These are phyloP conservation scores for Inonotus hispidus DNA, from an alignment of 1,284 basidiomycete genomes.

Conservation along the genomic window DNA sequence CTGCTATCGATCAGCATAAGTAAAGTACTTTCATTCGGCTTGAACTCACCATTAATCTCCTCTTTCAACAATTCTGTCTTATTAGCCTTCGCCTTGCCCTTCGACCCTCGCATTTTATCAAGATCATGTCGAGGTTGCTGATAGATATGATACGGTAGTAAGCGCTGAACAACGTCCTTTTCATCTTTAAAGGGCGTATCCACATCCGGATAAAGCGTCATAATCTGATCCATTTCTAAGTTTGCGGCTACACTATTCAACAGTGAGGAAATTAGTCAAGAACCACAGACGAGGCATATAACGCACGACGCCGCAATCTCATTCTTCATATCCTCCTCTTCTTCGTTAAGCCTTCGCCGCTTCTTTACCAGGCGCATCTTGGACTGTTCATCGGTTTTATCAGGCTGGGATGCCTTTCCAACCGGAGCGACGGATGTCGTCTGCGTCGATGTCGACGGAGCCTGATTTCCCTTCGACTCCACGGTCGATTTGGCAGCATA, in stretches of 20 bases:
- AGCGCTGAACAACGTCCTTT: conserved; percentile 54
- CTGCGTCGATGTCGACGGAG: neutral
- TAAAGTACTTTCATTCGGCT: conserved; percentile 7
- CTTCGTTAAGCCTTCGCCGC: conserved; percentile 12
- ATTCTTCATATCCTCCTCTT: conserved; percentile 14
- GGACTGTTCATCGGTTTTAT: neutral
- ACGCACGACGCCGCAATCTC: conserved; percentile 12
- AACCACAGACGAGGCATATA: neutral
- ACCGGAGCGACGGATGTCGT: neutral
- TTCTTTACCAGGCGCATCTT: neutral
- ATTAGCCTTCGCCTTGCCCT: conserved; percentile 54
- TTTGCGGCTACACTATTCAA: conserved; percentile 45
- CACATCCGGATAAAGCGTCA: conserved; percentile 55
- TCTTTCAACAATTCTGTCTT: conserved; percentile 30
- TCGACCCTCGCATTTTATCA: conserved; percentile 31
- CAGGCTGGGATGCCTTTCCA: neutral
- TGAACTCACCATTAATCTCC: conserved; percentile 51
- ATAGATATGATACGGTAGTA: conserved; percentile 73
- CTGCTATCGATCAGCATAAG: conserved; percentile 30
- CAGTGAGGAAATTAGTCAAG: neutral
- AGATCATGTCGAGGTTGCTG: conserved; percentile 66
- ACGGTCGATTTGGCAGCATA: conserved; percentile 12
- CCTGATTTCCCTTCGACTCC: neutral
- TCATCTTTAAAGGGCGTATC: conserved; percentile 61
- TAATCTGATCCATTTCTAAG: conserved; percentile 56